A percentile compares a stretch with the other conserved stretches of the same genome.
Evolutionary conservation across 1,284 basidiomycete genomes (phyloP).

Genomic region (Austropuccinia psidii): DNA sequence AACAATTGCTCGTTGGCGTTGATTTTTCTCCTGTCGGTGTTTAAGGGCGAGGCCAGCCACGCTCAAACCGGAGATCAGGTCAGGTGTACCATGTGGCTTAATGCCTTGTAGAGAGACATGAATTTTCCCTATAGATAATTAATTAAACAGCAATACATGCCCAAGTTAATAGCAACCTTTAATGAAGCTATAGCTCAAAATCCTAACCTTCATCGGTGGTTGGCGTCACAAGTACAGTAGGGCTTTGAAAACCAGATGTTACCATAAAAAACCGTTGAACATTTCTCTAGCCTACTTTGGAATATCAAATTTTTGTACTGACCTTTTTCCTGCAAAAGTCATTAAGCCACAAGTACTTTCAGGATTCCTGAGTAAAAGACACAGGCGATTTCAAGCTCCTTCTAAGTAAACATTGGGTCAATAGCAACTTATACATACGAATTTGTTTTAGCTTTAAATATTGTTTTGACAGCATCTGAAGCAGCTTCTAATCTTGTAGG

Average conservation of each 20-base stretch:
- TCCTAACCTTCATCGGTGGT: slow-evolving; percentile 64
- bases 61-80: slow-evolving; percentile 16
- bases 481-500: slow-evolving; percentile 66
- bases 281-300: too few relatives aligned
- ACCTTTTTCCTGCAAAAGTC: slow-evolving; percentile 96
- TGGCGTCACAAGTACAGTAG: slow-evolving; percentile 35
- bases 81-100: slow-evolving; percentile 12
- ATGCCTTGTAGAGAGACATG: slow-evolving; percentile 30
- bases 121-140: slow-evolving; percentile 9
- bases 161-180: slow-evolving; percentile 10
- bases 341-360: slow-evolving; percentile 96
- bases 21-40: slow-evolving; percentile 96
- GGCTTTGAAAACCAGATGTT: background rate
- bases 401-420: too few relatives aligned
- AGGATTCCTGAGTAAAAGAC: slow-evolving; percentile 60
- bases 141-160: background rate
- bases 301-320: slow-evolving; percentile 48
- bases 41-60: slow-evolving; percentile 70
- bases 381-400: background rate
- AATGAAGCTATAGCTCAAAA: slow-evolving; percentile 58
- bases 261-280: too few relatives aligned
- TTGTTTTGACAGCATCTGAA: slow-evolving; percentile 77
- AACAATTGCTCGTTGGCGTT: slow-evolving; percentile 85
- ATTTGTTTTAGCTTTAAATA: slow-evolving; percentile 88
- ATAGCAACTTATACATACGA: slow-evolving; percentile 33